Conservation (phyloP, 345 rosid species). For the Aquilaria yunnanensis region DNA sequence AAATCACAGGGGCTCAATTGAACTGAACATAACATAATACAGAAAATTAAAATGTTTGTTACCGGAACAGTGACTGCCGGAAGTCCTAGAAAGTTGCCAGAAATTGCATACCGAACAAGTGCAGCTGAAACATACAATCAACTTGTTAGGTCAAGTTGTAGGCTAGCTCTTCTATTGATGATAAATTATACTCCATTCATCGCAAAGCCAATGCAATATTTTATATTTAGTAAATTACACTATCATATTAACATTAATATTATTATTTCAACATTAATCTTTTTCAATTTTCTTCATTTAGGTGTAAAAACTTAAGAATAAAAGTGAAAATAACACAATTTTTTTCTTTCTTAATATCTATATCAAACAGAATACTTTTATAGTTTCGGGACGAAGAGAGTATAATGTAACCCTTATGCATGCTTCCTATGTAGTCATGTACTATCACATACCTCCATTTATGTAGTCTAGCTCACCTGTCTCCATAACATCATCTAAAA, state of each 20-base stretch:
- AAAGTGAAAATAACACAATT: too few species aligned
- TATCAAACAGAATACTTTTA: slow-evolving; percentile 1
- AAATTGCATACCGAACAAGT: slow-evolving; percentile 51
- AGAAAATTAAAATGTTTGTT: neutral
- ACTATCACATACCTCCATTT: slow-evolving; percentile 43
- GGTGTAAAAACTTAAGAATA: too few species aligned
- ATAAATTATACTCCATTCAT: neutral
- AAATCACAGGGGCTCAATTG: too few species aligned
- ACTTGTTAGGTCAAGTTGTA: too few species aligned
- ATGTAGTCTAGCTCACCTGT: slow-evolving; percentile 68
- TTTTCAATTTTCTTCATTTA: too few species aligned
- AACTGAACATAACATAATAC: neutral
- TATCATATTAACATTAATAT: too few species aligned
- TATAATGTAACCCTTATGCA: too few species aligned
- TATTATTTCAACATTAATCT: neutral
- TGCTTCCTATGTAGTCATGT: too few species aligned
- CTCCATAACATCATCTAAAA: slow-evolving; percentile 30
- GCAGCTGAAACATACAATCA: slow-evolving; percentile 39
- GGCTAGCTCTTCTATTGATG: neutral
- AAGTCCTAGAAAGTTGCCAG: slow-evolving; percentile 60
- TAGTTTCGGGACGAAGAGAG: neutral
- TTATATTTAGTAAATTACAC: too few species aligned
- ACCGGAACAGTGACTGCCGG: slow-evolving; percentile 59
- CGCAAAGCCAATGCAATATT: too few species aligned
- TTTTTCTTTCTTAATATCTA: too few species aligned